These are phyloP conservation scores for Globisporangium polare DNA, from an alignment of 352 stramenopile species.

Conservation along the genomic window DNA sequence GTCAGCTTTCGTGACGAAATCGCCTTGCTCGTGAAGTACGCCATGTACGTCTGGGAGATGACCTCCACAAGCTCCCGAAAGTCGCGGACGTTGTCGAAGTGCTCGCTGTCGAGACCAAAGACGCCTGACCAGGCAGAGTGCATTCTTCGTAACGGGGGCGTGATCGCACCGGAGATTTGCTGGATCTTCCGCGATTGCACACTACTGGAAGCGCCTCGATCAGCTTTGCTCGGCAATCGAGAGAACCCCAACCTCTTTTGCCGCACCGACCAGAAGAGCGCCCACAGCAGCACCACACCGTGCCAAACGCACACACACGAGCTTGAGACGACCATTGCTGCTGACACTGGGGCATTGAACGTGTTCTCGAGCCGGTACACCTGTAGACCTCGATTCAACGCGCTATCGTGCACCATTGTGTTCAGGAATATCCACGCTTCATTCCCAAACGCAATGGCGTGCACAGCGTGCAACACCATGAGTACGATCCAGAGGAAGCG, in stretches of 20 bases:
- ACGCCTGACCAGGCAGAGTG: neutral
- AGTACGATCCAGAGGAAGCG: conserved; percentile 1
- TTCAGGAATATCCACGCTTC: neutral
- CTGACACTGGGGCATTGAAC: neutral
- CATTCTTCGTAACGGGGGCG: neutral
- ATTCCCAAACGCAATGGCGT: neutral
- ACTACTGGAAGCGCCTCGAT: neutral
- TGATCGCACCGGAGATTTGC: neutral
- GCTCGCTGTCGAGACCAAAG: neutral
- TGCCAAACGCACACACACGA: neutral
- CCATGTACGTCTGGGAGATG: conserved; percentile 1
- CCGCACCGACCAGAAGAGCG: neutral
- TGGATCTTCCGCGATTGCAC: neutral
- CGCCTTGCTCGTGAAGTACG: neutral
- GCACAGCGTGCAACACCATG: conserved; percentile 1
- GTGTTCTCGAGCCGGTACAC: neutral
- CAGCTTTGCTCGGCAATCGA: neutral
- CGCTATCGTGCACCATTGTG: neutral
- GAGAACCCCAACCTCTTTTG: neutral
- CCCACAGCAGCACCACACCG: neutral
- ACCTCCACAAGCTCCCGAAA: conserved; percentile 2
- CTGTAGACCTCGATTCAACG: neutral
- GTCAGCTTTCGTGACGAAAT: neutral
- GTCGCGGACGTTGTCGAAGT: conserved; percentile 2
- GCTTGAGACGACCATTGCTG: neutral